phyloP scores from a whole-genome alignment of 768 basidiomycete genomes.

The Tephrocybe sp. region DNA sequence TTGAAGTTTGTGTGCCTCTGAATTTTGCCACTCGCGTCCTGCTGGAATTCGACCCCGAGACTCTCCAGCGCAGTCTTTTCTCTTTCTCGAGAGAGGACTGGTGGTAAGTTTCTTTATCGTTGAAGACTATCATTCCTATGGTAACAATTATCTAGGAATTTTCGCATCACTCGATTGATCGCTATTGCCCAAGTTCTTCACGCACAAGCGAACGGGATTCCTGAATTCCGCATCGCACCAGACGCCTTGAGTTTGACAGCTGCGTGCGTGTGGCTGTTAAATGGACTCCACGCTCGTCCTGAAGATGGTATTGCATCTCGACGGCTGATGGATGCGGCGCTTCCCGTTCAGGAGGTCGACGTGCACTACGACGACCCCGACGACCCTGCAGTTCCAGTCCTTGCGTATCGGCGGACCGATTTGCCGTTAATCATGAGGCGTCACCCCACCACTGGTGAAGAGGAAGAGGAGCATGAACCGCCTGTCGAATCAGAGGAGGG shows the following conservation, averaged over 20 bases:
- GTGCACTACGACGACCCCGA: not conserved
- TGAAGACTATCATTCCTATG: not conserved
- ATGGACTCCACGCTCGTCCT: constrained; percentile 17
- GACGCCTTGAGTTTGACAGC: constrained; percentile 14
- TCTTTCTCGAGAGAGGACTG: not conserved
- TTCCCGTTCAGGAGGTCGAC: constrained; percentile 11
- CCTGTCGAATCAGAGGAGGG: not conserved
- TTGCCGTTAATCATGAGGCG: not conserved
- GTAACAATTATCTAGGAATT: constrained; percentile 2
- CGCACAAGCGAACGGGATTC: not conserved
- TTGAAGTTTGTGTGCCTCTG: constrained; percentile 11
- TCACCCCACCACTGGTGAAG: not conserved
- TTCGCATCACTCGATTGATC: not conserved
- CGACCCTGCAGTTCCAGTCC: no score
- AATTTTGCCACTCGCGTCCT: not conserved
- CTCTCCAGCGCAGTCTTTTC: not conserved
- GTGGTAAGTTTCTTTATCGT: not conserved
- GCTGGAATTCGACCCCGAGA: not conserved
- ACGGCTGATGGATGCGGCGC: constrained; percentile 11
- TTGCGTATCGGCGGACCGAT: not conserved
- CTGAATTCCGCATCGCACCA: not conserved
- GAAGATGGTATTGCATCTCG: constrained; percentile 15
- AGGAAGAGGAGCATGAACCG: not conserved
- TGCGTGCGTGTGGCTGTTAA: constrained; percentile 16
- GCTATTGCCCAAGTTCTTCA: constrained; percentile 9